Conservation (phyloP, 345 rosid genomes). For the Eucalyptus pauciflora region DNA sequence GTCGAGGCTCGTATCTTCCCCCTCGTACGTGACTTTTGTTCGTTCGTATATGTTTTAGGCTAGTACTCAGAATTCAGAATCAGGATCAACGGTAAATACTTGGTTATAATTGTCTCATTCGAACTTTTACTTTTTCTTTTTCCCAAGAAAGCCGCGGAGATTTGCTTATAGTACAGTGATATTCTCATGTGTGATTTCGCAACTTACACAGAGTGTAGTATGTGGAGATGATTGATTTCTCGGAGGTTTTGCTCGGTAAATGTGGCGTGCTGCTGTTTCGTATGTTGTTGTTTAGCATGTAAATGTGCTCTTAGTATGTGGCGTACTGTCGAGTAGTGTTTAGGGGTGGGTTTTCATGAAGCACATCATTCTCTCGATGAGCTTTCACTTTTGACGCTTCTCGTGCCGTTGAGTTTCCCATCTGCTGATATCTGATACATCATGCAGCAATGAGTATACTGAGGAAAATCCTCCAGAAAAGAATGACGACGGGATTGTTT, state of each 20-base stretch:
- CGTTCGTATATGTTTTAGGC: not conserved
- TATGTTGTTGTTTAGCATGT: not conserved
- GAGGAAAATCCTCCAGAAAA: slow-evolving; percentile 2
- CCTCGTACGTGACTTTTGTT: not conserved
- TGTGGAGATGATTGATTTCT: not conserved
- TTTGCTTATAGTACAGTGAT: not conserved
- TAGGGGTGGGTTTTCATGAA: not conserved
- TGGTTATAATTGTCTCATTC: not conserved
- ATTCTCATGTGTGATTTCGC: not conserved
- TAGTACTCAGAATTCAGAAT: not conserved
- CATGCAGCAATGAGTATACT: slow-evolving; percentile 31
- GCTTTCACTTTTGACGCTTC: not conserved
- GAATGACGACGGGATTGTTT: not conserved
- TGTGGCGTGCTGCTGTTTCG: not conserved
- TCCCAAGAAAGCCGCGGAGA: not conserved
- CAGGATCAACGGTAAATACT: not conserved
- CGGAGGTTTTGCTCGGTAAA: not conserved
- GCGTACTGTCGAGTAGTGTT: not conserved
- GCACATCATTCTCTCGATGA: not conserved
- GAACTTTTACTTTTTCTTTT: not conserved
- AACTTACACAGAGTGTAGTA: not conserved
- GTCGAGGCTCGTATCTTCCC: not conserved
- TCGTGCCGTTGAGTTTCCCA: not conserved
- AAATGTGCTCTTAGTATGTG: not conserved
- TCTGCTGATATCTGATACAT: not conserved